A percentile compares a stretch with the other conserved stretches of the same genome.
phyloP scores from a whole-genome alignment of 208 protist genomes.

The Crithidia brevicula region DNA sequence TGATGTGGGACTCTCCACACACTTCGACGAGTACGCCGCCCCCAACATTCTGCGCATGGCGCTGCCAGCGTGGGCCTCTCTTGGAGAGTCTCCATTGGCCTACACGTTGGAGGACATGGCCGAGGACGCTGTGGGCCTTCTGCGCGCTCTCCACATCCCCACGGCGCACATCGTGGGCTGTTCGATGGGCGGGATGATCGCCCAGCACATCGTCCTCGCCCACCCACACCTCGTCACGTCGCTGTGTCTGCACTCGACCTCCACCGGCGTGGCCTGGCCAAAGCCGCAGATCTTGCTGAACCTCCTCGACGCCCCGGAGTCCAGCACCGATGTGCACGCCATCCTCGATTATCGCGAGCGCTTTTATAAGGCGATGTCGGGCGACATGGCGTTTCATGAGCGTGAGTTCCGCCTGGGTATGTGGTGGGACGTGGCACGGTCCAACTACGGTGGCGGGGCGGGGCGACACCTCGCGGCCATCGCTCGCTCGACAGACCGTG shows the following conservation, averaged over 20 bases:
- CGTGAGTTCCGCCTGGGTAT: constrained; percentile 43
- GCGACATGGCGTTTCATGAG: constrained; percentile 40
- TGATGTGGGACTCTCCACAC: constrained; percentile 74
- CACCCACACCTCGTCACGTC: constrained; percentile 54
- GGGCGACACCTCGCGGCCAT: constrained; percentile 49
- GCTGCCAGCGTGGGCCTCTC: constrained; percentile 46
- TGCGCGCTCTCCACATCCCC: constrained; percentile 47
- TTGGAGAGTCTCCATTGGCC: constrained; percentile 51
- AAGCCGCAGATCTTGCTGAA: constrained; percentile 60
- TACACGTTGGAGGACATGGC: constrained; percentile 84
- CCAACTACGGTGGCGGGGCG: constrained; percentile 26
- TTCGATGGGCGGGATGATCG: constrained; percentile 85
- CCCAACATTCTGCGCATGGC: constrained; percentile 50
- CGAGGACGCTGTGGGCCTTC: constrained; percentile 57
- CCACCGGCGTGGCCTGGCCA: constrained; percentile 56
- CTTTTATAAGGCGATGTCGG: constrained; percentile 35
- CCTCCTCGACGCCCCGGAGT: constrained; percentile 53
- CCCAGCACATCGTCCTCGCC: constrained; percentile 53
- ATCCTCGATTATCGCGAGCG: constrained; percentile 66
- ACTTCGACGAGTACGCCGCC: constrained; percentile 52
- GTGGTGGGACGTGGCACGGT: constrained; percentile 33
- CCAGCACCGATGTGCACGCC: constrained; percentile 37
- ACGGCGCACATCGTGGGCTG: constrained; percentile 73
- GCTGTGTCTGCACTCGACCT: constrained; percentile 78
- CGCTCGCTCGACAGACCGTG: constrained; percentile 31